Conservation (phyloP, 345 rosid genomes). For the Conringia planisiliqua region DNA sequence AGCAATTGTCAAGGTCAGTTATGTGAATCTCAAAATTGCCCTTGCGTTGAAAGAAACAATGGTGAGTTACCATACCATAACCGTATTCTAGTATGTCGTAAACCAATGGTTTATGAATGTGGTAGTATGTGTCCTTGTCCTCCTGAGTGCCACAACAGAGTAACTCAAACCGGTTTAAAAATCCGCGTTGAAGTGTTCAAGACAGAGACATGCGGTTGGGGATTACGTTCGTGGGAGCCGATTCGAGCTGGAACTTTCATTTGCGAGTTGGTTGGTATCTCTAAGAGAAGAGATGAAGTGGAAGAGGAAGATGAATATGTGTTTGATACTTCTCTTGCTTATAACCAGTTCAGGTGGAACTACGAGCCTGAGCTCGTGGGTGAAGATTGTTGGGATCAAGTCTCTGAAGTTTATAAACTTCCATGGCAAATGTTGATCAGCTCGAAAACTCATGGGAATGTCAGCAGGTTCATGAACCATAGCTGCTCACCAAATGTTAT, state of each 20-base stretch:
- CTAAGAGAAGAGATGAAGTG: neutral
- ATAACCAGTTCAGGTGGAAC: slow-evolving; percentile 14
- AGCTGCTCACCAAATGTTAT: slow-evolving; percentile 47
- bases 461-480: slow-evolving; percentile 40
- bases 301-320: slow-evolving; percentile 34
- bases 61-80: slow-evolving; percentile 25
- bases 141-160: slow-evolving; percentile 36
- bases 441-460: slow-evolving; percentile 60
- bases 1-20: neutral
- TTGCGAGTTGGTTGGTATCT: slow-evolving; percentile 47
- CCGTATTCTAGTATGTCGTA: slow-evolving; percentile 24
- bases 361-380: slow-evolving; percentile 8
- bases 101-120: slow-evolving; percentile 41
- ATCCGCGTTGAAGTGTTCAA: slow-evolving; percentile 47
- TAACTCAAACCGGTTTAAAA: slow-evolving; percentile 38
- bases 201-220: slow-evolving; percentile 44
- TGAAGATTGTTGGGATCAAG: slow-evolving; percentile 22
- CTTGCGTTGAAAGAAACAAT: slow-evolving; percentile 37
- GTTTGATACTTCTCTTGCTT: slow-evolving; percentile 49
- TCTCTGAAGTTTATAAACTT: slow-evolving; percentile 25
- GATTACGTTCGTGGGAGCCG: slow-evolving; percentile 39
- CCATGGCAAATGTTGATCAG: slow-evolving; percentile 50
- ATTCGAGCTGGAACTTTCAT: slow-evolving; percentile 48
- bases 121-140: slow-evolving; percentile 41
- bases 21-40: slow-evolving; percentile 23